These are phyloP conservation scores for Phaseolus lunatus DNA, from an alignment of 306 rosid species.

Conservation along the genomic window DNA sequence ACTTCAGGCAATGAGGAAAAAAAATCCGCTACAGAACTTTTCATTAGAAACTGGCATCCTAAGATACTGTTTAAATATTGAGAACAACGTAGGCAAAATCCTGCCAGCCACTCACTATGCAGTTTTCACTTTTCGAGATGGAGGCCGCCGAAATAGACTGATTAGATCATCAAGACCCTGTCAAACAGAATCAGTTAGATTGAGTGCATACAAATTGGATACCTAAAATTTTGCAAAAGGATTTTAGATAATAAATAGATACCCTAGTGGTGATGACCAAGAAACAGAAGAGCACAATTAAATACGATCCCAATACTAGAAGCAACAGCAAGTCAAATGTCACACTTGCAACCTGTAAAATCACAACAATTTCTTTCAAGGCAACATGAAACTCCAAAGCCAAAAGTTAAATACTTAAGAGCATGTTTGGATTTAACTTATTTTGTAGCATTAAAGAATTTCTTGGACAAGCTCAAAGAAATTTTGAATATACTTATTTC, in stretches of 20 bases:
- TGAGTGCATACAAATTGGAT: slow-evolving; percentile 26
- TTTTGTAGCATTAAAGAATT: neutral
- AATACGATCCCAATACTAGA: slow-evolving; percentile 64
- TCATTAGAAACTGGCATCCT: slow-evolving; percentile 43
- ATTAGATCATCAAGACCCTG: slow-evolving; percentile 99
- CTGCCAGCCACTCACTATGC: slow-evolving; percentile 59
- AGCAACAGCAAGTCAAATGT: slow-evolving; percentile 96
- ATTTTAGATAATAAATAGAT: slow-evolving; percentile 30
- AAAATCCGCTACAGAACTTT: slow-evolving; percentile 38
- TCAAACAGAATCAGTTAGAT: slow-evolving; percentile 36
- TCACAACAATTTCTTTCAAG: slow-evolving; percentile 38
- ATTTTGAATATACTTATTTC: neutral
- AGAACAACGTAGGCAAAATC: slow-evolving; percentile 40
- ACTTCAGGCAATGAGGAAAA: slow-evolving; percentile 16
- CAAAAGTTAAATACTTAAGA: slow-evolving; percentile 1
- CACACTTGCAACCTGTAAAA: slow-evolving; percentile 92
- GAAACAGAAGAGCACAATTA: slow-evolving; percentile 59
- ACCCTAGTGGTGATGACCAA: slow-evolving; percentile 65
- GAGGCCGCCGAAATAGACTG: slow-evolving; percentile 91
- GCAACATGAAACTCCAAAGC: neutral
- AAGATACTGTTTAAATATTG: slow-evolving; percentile 32
- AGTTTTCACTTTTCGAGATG: slow-evolving; percentile 94
- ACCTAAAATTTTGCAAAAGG: slow-evolving; percentile 19
- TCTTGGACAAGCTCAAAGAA: neutral
- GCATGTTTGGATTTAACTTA: neutral